A percentile compares a stretch with the other conserved stretches of the same genome.
phyloP scores from a whole-genome alignment of 2,329 filamentous ascomycete species.

The Aspergillus puulaauensis region DNA sequence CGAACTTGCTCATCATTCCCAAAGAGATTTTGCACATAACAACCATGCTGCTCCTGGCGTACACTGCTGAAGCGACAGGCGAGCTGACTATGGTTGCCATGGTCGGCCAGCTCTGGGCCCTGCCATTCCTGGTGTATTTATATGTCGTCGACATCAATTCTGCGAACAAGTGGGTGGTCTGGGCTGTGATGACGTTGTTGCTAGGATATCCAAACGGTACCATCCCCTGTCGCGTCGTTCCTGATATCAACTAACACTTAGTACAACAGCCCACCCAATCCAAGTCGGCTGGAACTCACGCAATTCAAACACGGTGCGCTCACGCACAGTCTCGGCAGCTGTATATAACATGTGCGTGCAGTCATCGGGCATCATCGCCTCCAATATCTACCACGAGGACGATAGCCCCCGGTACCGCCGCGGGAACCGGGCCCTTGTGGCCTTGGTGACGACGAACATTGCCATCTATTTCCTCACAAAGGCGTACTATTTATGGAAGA shows the following conservation, averaged over 20 bases:
- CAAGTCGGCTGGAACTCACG: conserved; percentile 43
- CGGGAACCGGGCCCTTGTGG: conserved; percentile 48
- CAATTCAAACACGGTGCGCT: conserved; percentile 40
- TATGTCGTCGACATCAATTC: conserved; percentile 46
- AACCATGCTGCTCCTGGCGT: conserved; percentile 25
- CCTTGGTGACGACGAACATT: conserved; percentile 49
- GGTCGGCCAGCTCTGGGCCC: conserved; percentile 52
- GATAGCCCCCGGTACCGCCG: conserved; percentile 7
- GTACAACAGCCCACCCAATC: conserved; percentile 51
- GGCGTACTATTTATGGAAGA: conserved; percentile 28
- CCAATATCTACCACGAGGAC: conserved; percentile 33
- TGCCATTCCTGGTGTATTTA: conserved; percentile 55
- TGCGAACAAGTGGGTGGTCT: conserved; percentile 53
- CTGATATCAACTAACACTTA: not conserved
- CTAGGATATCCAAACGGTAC: conserved; percentile 52
- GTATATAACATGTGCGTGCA: conserved; percentile 45
- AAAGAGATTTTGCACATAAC: conserved; percentile 12
- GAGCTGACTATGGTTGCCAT: conserved; percentile 53
- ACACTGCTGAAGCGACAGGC: conserved; percentile 37
- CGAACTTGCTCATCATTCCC: conserved; percentile 65
- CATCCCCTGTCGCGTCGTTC: not conserved
- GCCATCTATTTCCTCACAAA: conserved; percentile 45
- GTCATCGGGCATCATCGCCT: conserved; percentile 32
- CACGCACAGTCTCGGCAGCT: conserved; percentile 37
- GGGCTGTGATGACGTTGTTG: conserved; percentile 52